These are phyloP conservation scores for Aethionema arabicum DNA, from an alignment of 345 rosid species.

Conservation along the genomic window DNA sequence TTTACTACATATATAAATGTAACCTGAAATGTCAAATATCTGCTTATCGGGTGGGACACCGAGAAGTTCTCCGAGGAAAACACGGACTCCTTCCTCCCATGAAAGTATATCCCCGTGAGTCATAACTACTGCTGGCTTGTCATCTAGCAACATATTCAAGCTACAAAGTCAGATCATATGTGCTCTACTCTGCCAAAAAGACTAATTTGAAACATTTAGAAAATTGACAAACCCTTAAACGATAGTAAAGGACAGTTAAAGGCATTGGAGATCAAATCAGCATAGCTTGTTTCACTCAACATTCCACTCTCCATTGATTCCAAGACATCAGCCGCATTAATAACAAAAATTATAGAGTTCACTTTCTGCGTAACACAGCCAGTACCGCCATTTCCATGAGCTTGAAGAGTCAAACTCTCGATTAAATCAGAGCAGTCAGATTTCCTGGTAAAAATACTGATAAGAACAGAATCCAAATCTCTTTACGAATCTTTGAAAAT, in stretches of 20 bases:
- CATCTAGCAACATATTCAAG: constrained; percentile 48
- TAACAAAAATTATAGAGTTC: constrained; percentile 68
- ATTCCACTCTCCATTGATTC: constrained; percentile 45
- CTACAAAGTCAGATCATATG: too few species aligned
- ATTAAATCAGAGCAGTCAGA: constrained; percentile 51
- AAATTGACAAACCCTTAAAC: constrained; percentile 55
- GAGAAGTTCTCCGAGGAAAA: constrained; percentile 63
- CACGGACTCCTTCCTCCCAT: constrained; percentile 47
- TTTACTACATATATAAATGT: background rate
- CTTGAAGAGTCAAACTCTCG: constrained; percentile 44
- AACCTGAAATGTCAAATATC: constrained; percentile 83
- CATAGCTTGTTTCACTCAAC: constrained; percentile 33
- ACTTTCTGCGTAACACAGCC: constrained; percentile 45
- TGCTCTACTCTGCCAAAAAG: background rate
- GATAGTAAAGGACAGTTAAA: constrained; percentile 63
- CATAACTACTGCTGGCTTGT: constrained; percentile 75
- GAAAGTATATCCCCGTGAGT: constrained; percentile 86
- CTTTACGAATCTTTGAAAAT: too few species aligned
- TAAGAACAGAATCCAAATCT: too few species aligned
- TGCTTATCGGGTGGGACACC: constrained; percentile 71
- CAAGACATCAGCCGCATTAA: constrained; percentile 56
- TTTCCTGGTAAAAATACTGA: constrained; percentile 53
- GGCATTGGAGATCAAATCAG: constrained; percentile 37
- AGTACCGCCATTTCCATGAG: constrained; percentile 32
- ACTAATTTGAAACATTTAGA: background rate